Evolutionary conservation across 495 filamentous ascomycete genomes (phyloP).

Genomic region (Neohortaea acidophila): DNA sequence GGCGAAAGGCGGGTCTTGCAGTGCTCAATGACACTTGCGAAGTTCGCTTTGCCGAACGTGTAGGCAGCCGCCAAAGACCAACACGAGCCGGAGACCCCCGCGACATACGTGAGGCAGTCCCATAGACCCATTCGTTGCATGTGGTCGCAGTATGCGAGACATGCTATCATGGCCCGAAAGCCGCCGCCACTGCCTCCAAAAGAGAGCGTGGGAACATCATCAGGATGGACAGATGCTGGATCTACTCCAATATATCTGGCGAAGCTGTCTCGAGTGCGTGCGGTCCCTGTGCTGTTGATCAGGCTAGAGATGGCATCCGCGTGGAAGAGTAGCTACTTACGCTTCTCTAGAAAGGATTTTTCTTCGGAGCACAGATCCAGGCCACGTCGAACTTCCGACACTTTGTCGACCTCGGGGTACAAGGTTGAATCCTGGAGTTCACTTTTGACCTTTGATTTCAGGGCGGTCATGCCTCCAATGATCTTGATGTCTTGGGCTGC

Average conservation of each 20-base stretch:
- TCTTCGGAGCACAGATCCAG: conserved; percentile 19
- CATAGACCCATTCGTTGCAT: conserved; percentile 22
- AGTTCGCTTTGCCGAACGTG: too few species aligned
- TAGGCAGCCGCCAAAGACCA: conserved; percentile 21
- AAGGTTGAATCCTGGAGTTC: conserved; percentile 15
- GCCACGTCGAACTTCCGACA: conserved; percentile 18
- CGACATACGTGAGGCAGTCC: conserved; percentile 22
- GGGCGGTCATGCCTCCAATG: conserved; percentile 7
- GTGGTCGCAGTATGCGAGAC: conserved; percentile 18
- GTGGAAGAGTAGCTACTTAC: too few species aligned
- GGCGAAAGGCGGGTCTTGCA: too few species aligned
- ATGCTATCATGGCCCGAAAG: conserved; percentile 22
- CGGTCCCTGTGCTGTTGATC: too few species aligned
- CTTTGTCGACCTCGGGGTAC: conserved; percentile 19
- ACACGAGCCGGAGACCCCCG: conserved; percentile 22
- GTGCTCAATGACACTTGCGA: too few species aligned
- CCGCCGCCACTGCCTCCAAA: conserved; percentile 24
- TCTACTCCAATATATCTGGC: conserved; percentile 20
- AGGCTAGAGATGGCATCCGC: too few species aligned
- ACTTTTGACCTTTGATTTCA: conserved; percentile 3
- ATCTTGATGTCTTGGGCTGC: conserved; percentile 11
- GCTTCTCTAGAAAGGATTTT: conserved; percentile 7
- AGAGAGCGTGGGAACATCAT: conserved; percentile 19
- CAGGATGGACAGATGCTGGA: conserved; percentile 17
- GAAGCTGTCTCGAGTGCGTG: conserved; percentile 19